Percentiles rank a stretch among this genome's conserved stretches.
These are phyloP conservation scores for Penicillium manginii DNA, from an alignment of 495 filamentous ascomycete species.

Conservation along the genomic window DNA sequence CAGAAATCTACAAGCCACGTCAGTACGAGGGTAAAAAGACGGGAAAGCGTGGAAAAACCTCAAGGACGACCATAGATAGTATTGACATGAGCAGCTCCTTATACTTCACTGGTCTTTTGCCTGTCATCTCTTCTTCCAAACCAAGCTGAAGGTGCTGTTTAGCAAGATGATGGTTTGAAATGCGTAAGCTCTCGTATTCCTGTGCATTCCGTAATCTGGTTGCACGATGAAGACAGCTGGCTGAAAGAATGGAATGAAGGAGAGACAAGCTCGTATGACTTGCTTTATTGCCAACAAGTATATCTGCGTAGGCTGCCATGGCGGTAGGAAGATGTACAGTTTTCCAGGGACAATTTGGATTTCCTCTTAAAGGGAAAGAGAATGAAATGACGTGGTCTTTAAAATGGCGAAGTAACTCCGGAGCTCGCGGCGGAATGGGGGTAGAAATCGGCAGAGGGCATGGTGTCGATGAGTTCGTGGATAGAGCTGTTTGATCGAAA, in stretches of 20 bases:
- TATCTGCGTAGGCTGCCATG: conserved; percentile 10
- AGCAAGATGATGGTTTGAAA: conserved; percentile 3
- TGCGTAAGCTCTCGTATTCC: too few species aligned
- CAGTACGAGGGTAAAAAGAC: background rate
- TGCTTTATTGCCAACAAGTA: background rate
- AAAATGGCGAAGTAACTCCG: background rate
- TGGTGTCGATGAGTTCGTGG: background rate
- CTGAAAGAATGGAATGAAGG: conserved; percentile 6
- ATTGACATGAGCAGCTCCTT: conserved; percentile 20
- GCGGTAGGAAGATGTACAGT: conserved; percentile 16
- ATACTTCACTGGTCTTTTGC: conserved; percentile 10
- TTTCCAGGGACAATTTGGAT: conserved; percentile 15
- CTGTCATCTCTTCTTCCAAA: conserved; percentile 10
- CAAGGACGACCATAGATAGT: conserved; percentile 15
- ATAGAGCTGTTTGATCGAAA: background rate
- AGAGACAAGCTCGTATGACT: conserved; percentile 11
- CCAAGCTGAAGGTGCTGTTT: conserved; percentile 14
- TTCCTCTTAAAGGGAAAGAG: conserved; percentile 3
- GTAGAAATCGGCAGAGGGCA: too few species aligned
- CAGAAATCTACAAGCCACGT: conserved; percentile 5
- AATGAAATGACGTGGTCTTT: background rate
- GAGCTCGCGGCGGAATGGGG: background rate
- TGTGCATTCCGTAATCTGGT: background rate
- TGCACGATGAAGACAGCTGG: background rate
- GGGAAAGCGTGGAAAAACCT: background rate